phyloP scores from a whole-genome alignment of 2,329 filamentous ascomycete genomes.

The Stagonosporopsis cucurbitacearum region DNA sequence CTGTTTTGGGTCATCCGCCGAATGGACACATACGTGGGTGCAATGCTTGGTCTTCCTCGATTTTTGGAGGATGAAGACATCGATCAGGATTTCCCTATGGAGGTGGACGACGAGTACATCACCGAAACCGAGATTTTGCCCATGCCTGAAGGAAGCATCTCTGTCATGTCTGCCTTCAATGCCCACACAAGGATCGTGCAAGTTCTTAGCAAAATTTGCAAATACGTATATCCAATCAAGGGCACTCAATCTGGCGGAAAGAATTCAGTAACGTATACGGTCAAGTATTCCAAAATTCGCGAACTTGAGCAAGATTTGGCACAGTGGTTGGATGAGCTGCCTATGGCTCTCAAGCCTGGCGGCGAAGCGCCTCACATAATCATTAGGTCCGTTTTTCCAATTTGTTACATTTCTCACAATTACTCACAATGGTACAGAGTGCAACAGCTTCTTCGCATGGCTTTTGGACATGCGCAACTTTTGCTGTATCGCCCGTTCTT shows the following conservation, averaged over 20 bases:
- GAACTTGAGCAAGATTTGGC: slow-evolving; percentile 70
- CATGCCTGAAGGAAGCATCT: slow-evolving; percentile 62
- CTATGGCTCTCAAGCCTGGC: slow-evolving; percentile 78
- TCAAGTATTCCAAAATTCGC: slow-evolving; percentile 68
- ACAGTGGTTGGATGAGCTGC: slow-evolving; percentile 70
- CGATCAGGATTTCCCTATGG: slow-evolving; percentile 56
- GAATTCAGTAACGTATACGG: slow-evolving; percentile 62
- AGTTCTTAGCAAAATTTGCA: slow-evolving; percentile 67
- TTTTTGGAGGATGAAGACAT: slow-evolving; percentile 58
- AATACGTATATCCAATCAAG: slow-evolving; percentile 69
- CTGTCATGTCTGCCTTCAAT: slow-evolving; percentile 66
- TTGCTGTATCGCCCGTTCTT: slow-evolving; percentile 83
- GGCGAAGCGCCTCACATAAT: slow-evolving; percentile 76
- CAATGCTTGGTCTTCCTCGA: slow-evolving; percentile 57
- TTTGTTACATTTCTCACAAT: background rate
- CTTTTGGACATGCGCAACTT: slow-evolving; percentile 84
- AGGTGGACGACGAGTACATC: slow-evolving; percentile 60
- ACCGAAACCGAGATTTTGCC: slow-evolving; percentile 57
- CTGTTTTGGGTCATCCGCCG: slow-evolving; percentile 60
- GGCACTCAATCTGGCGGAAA: slow-evolving; percentile 48
- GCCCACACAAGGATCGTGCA: slow-evolving; percentile 64
- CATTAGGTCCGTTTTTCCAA: slow-evolving; percentile 67
- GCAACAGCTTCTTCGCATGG: slow-evolving; percentile 78
- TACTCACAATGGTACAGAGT: slow-evolving; percentile 49
- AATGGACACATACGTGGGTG: slow-evolving; percentile 61